A percentile compares a stretch with the other conserved stretches of the same genome.
These are phyloP conservation scores for Fusarium longipes DNA, from an alignment of 2,329 filamentous ascomycete genomes.

Conservation along the genomic window DNA sequence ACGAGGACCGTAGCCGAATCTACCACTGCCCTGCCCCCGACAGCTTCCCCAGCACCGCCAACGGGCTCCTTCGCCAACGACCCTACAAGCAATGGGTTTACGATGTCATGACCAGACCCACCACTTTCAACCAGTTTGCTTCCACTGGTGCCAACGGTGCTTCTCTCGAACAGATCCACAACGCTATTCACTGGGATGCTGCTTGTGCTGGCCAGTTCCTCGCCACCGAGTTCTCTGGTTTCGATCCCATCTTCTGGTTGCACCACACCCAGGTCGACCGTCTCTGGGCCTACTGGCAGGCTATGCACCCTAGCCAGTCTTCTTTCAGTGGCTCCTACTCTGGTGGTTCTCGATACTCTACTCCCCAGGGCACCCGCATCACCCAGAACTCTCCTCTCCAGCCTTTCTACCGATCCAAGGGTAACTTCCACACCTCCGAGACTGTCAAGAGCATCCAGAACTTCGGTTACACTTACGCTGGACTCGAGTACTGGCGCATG, in stretches of 20 bases:
- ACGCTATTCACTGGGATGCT: constrained; percentile 56
- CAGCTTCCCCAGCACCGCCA: constrained; percentile 56
- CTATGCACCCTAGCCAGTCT: constrained; percentile 52
- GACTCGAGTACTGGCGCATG: constrained; percentile 52
- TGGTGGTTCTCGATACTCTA: constrained; percentile 54
- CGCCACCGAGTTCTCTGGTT: constrained; percentile 55
- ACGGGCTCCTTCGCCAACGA: constrained; percentile 48
- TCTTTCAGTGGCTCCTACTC: constrained; percentile 52
- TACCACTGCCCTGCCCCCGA: constrained; percentile 53
- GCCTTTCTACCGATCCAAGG: constrained; percentile 60
- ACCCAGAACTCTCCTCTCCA: constrained; percentile 59
- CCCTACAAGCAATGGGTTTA: constrained; percentile 57
- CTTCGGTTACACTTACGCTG: constrained; percentile 56
- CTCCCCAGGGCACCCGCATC: constrained; percentile 54
- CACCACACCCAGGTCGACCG: constrained; percentile 71
- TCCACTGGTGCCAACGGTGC: constrained; percentile 50
- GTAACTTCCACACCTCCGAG: constrained; percentile 57
- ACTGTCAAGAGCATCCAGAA: constrained; percentile 49
- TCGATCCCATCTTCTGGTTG: constrained; percentile 61
- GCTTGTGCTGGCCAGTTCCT: constrained; percentile 57
- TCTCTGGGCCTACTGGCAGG: constrained; percentile 68
- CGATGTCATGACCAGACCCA: constrained; percentile 54
- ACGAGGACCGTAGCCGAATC: constrained; percentile 51
- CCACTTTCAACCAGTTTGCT: constrained; percentile 52
- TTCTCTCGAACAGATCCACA: constrained; percentile 59